Conservation (phyloP, 768 basidiomycete species). For the Lactarius indigo region DNA sequence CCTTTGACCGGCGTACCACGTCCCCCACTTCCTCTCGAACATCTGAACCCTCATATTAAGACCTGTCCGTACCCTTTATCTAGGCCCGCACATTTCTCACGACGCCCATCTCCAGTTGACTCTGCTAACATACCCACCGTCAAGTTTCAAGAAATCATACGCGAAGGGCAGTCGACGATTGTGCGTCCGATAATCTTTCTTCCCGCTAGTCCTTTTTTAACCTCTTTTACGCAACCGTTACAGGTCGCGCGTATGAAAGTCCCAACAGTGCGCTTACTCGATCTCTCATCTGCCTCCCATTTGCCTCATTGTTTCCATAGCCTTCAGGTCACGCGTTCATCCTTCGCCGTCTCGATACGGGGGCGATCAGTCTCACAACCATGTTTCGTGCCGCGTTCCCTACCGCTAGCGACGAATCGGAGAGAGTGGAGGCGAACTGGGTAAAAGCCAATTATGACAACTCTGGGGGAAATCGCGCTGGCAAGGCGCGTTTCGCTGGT, state of each 20-base stretch:
- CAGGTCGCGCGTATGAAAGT: conserved; percentile 90
- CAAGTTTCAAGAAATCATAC: conserved; percentile 88
- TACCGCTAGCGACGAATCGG: conserved; percentile 67
- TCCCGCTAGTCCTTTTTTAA: conserved; percentile 10
- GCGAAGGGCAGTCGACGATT: conserved; percentile 84
- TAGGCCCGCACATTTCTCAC: conserved; percentile 16
- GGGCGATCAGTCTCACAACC: conserved; percentile 87
- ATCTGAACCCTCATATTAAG: conserved; percentile 30
- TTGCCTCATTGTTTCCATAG: conserved; percentile 38
- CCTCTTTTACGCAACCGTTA: conserved; percentile 21
- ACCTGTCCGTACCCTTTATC: conserved; percentile 28
- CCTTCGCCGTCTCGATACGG: conserved; percentile 89
- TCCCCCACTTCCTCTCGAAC: conserved; percentile 26
- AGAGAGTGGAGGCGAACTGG: conserved; percentile 79
- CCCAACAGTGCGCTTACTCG: conserved; percentile 49
- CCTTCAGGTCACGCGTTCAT: conserved; percentile 86
- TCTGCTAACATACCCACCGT: conserved; percentile 58
- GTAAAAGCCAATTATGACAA: conserved; percentile 77
- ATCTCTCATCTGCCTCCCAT: conserved; percentile 17
- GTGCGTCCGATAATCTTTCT: conserved; percentile 41
- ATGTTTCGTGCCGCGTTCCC: conserved; percentile 98
- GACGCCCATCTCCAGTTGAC: conserved; percentile 34
- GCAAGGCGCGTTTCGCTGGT: conserved; percentile 76
- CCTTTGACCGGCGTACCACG: conserved; percentile 22
- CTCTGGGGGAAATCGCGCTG: conserved; percentile 60